Percentiles rank a stretch among this genome's conserved stretches.
These are phyloP conservation scores for Atkinsonella hypoxylon DNA, from an alignment of 2,329 filamentous ascomycete species.

Conservation along the genomic window DNA sequence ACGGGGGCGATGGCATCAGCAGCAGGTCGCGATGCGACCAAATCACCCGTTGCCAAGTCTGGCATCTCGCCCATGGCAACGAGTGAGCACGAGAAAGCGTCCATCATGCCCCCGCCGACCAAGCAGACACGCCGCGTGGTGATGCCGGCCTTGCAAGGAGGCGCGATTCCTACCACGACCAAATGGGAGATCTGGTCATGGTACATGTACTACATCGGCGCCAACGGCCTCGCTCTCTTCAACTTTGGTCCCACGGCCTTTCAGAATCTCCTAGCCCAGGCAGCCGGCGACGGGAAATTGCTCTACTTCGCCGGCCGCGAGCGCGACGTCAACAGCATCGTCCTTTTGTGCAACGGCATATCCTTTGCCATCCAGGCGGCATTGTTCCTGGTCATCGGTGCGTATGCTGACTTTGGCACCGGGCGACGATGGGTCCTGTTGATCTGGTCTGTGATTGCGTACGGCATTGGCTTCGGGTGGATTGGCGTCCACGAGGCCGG, in stretches of 20 bases:
- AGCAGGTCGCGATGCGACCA: background rate
- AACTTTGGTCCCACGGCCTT: conserved; percentile 54
- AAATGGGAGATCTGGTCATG: conserved; percentile 14
- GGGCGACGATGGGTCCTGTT: conserved; percentile 53
- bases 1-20: background rate
- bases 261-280: conserved; percentile 51
- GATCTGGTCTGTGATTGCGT: conserved; percentile 47
- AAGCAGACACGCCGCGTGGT: background rate
- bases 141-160: conserved; percentile 2
- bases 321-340: conserved; percentile 52
- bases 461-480: conserved; percentile 54
- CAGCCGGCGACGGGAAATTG: conserved; percentile 38
- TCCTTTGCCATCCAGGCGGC: conserved; percentile 55
- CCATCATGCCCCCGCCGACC: background rate
- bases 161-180: conserved; percentile 11
- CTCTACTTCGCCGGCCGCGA: conserved; percentile 43
- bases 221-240: conserved; percentile 51
- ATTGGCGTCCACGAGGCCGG: conserved; percentile 48
- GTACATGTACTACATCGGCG: conserved; percentile 49
- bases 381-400: conserved; percentile 39
- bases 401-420: conserved; percentile 51
- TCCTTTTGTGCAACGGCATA: conserved; percentile 54
- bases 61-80: background rate
- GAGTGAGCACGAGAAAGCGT: background rate
- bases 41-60: background rate